Evolutionary conservation across 768 basidiomycete genomes (phyloP).

Genomic region (Nevesoporus exiguus): DNA sequence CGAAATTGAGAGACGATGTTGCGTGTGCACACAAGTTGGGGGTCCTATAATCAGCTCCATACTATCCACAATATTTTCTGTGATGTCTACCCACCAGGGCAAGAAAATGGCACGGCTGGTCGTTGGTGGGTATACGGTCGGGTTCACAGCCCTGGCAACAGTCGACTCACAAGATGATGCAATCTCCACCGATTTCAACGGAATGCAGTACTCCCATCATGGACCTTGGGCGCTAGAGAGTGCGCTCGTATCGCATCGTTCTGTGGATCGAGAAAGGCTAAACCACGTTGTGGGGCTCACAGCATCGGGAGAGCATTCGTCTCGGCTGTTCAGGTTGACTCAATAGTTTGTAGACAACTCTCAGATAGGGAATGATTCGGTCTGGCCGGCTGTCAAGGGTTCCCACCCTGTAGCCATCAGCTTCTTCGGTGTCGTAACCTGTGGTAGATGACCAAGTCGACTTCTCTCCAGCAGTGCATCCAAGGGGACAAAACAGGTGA

Average conservation of each 20-base stretch:
- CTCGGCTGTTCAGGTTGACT: not conserved
- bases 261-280: slow-evolving; percentile 14
- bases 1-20: not conserved
- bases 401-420: not conserved
- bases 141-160: not conserved
- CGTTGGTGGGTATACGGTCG: not conserved
- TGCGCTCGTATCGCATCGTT: not conserved
- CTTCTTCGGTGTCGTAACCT: slow-evolving; percentile 17
- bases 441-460: slow-evolving; percentile 1
- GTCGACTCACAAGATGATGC: not conserved
- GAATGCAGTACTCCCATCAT: not conserved
- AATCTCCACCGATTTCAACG: not conserved
- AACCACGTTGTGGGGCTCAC: slow-evolving; percentile 22
- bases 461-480: slow-evolving; percentile 13
- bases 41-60: not conserved
- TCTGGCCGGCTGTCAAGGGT: not conserved
- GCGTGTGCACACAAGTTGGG: not conserved
- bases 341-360: not conserved
- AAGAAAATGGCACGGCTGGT: not conserved
- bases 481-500: slow-evolving; percentile 12
- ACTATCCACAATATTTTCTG: not conserved
- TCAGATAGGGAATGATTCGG: not conserved
- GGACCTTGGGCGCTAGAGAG: not conserved
- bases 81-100: not conserved
- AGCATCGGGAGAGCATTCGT: not conserved